Conservation (phyloP, 2,329 filamentous ascomycete genomes). For the Pseudocercospora vitis region DNA sequence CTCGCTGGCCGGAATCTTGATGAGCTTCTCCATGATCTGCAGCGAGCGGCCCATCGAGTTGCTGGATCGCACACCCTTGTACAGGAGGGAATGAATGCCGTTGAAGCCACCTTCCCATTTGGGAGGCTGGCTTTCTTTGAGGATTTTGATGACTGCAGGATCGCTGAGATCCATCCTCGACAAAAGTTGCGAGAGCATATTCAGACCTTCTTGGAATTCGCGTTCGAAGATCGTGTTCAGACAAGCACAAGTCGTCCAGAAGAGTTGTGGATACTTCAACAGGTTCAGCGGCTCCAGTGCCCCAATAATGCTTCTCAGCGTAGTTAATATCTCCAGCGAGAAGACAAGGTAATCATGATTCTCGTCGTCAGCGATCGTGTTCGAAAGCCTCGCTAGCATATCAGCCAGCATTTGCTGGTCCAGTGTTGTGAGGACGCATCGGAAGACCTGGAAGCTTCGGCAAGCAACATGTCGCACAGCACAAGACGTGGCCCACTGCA, state of each 20-base stretch:
- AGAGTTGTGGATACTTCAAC: slow-evolving; percentile 87
- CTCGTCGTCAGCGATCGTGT: slow-evolving; percentile 94
- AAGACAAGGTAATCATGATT: slow-evolving; percentile 87
- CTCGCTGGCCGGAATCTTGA: slow-evolving; percentile 73
- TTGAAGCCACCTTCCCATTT: slow-evolving; percentile 90
- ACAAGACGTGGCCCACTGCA: slow-evolving; percentile 96
- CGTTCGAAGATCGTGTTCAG: slow-evolving; percentile 94
- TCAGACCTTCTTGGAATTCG: slow-evolving; percentile 86
- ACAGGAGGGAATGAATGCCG: slow-evolving; percentile 79
- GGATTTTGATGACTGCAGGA: slow-evolving; percentile 64
- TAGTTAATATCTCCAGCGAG: slow-evolving; percentile 96
- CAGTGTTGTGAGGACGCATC: slow-evolving; percentile 85
- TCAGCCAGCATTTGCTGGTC: slow-evolving; percentile 95
- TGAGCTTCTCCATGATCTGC: slow-evolving; percentile 72
- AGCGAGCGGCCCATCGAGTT: slow-evolving; percentile 76
- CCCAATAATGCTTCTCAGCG: slow-evolving; percentile 84
- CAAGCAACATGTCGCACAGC: slow-evolving; percentile 93
- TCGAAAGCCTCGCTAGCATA: slow-evolving; percentile 92
- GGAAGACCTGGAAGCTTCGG: slow-evolving; percentile 94
- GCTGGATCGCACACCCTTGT: slow-evolving; percentile 89
- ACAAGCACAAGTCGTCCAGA: slow-evolving; percentile 97
- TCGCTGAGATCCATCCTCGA: slow-evolving; percentile 79
- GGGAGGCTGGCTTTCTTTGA: slow-evolving; percentile 75
- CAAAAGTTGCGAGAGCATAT: slow-evolving; percentile 86
- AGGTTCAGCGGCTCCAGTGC: slow-evolving; percentile 78